Evolutionary conservation across 1,284 basidiomycete genomes (phyloP), one percentile per base, ranked within the genome.

Genomic region (Moesziomyces antarcticus): DNA sequence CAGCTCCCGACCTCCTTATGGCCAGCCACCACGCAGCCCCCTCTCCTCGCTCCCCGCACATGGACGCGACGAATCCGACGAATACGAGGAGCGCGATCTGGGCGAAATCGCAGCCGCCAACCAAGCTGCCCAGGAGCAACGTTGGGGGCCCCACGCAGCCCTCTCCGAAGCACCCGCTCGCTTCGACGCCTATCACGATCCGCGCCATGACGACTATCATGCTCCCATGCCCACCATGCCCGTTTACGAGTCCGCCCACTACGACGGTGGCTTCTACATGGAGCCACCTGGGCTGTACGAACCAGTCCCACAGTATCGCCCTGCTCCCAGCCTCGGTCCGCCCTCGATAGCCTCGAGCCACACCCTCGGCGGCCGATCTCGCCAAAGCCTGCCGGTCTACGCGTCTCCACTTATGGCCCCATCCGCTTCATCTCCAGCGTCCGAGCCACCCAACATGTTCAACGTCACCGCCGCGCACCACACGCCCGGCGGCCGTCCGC

Each of bases 391-490:
- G 24, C 66, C 71, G 0, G 71, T 55, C 24, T 62, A 69, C 24
- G 54, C 61, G 1, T 62, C 69, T 2, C 59, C 73, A 5, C 56
- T 51, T 35, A 56, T 56, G 27, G 57, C 65, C 40, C 47, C 54
- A 8, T 69, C 66, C 10, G 46, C 51, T 14, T 33, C 50, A 5
- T 60, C 71, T 3, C 60, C 66, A 1, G 64, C 67, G 8, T 76
- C 71, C 3, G 69, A 75, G 22, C 64, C 60, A 2, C 63, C 53
- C 47, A 61, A 64, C 68, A 63, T 72, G 55, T 78, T 78, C 51
- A 60, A 56, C 49, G 67, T 78, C 40, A 60, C 43, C 13, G 76
- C 76, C 6, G 58, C 71, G 1, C 76, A 78, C 46, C 76, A 78
- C 30, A 33, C 65, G 18, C 74, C 74, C 7, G 62, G 65, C 3